Base-by-base conservation (phyloP, 495 filamentous ascomycete genomes). In the Neurospora discreta region DNA sequence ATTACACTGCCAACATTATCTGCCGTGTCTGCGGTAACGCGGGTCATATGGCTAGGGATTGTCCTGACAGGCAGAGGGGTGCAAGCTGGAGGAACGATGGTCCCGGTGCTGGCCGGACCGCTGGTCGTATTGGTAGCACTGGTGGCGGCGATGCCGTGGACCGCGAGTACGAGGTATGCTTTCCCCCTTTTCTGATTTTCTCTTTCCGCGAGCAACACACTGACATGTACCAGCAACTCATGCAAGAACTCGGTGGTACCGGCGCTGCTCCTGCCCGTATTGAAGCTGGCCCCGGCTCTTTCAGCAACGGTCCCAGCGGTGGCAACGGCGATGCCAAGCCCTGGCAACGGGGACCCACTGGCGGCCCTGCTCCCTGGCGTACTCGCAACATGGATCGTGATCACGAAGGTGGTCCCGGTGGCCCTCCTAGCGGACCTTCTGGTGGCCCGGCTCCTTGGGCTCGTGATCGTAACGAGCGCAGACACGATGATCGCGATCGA, bases 1-100 rank as follows among this genome's bases (percentile, higher is more conserved):
- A 99, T 81, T 98, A 91, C 82, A 98, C 96, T 33, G 93, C 96
- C 76, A 97, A 94, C 80, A 98, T 98, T 82, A 99, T 99, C 81
- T 99, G 96, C 85, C 95, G 95, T 75, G 92, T 97, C 77, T 99
- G 96, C 83, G 96, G 96, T 60, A 81, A 82, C 68, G 79, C 80
- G 23, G 81, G 81, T 23, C 81, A 83, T 46, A 82, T 83, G 78
- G 80, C 81, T 36, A 76, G 81, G 39, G 81, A 83, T 84, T 99
- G 95, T 85, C 92, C 93, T 30, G 94, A 98, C 78, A 89, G 93
- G 78, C 92, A 94, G 82, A 88, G 92, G 77, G 95, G 95, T 78
- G 88, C 89, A 38, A 93, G 92, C 79, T 98, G 93, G 93, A 93
- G 95, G 72, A 97, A 97, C 76, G 88, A 89, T 72, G 87, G 85